These are phyloP conservation scores for Isoetes taiwanensis DNA, from an alignment of 75 land plant species.

Conservation along the genomic window DNA sequence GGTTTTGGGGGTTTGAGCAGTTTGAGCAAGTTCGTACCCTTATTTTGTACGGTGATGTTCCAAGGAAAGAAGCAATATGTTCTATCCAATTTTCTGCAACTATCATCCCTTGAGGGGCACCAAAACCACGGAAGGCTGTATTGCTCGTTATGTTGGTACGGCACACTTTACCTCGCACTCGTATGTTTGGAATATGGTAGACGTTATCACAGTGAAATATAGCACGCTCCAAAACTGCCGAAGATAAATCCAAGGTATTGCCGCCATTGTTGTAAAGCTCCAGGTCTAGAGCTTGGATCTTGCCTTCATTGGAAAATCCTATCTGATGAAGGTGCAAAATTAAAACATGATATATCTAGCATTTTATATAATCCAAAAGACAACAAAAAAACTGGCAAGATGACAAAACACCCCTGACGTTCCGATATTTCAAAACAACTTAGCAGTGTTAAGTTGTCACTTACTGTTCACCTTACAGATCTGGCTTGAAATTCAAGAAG, in stretches of 20 bases:
- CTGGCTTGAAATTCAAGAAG: too few relatives aligned
- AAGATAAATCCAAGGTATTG: constrained; percentile 87
- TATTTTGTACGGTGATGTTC: constrained; percentile 68
- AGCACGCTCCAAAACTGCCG: constrained; percentile 73
- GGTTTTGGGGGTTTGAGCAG: too few relatives aligned
- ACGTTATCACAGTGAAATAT: constrained; percentile 94
- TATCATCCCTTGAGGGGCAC: constrained; percentile 97
- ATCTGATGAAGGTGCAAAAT: too few relatives aligned
- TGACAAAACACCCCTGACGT: too few relatives aligned
- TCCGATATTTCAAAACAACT: too few relatives aligned
- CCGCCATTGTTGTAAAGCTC: constrained; percentile 90
- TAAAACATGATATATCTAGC: too few relatives aligned
- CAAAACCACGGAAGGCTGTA: constrained; percentile 97
- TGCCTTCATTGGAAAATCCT: constrained; percentile 78
- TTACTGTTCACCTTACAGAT: too few relatives aligned
- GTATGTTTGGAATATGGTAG: constrained; percentile 65
- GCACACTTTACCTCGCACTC: constrained; percentile 68
- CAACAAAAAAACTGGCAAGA: too few relatives aligned
- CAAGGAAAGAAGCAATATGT: constrained; percentile 48
- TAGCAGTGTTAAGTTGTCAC: too few relatives aligned
- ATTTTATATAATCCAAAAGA: too few relatives aligned
- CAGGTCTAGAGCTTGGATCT: constrained; percentile 67
- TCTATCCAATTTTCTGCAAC: constrained; percentile 94
- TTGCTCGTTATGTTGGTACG: constrained; percentile 82
- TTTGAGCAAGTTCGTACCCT: constrained; percentile 33